Conservation (phyloP, 2,329 filamentous ascomycete genomes). For the Epichloe bromicola region DNA sequence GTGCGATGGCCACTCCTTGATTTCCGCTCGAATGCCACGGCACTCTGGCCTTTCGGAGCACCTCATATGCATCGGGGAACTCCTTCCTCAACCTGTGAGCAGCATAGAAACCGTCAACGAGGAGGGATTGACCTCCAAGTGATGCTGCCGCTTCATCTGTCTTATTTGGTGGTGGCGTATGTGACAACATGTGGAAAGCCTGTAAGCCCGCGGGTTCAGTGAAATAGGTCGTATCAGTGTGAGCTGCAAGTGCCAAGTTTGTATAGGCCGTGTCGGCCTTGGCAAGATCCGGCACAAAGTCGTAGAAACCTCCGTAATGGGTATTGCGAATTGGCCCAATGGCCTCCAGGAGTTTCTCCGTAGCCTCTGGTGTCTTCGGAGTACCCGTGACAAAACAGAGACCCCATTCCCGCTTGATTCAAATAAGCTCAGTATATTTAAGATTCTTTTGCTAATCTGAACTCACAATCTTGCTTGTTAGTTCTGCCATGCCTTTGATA, state of each 20-base stretch:
- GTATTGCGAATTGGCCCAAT: slow-evolving; percentile 83
- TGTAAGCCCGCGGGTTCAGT: slow-evolving; percentile 84
- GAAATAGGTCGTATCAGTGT: slow-evolving; percentile 96
- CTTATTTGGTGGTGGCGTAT: slow-evolving; percentile 31
- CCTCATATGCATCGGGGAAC: slow-evolving; percentile 39
- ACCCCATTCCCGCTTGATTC: slow-evolving; percentile 47
- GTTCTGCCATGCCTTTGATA: slow-evolving; percentile 39
- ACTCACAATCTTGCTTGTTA: slow-evolving; percentile 53
- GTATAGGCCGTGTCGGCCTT: slow-evolving; percentile 90
- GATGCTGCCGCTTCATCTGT: slow-evolving; percentile 17
- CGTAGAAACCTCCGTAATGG: slow-evolving; percentile 70
- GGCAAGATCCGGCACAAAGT: slow-evolving; percentile 81
- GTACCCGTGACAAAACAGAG: slow-evolving; percentile 66
- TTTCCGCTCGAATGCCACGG: slow-evolving; percentile 86
- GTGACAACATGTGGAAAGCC: slow-evolving; percentile 80
- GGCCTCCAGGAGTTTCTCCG: slow-evolving; percentile 59
- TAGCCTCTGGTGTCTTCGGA: slow-evolving; percentile 54
- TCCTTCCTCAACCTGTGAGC: slow-evolving; percentile 45
- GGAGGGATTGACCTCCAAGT: slow-evolving; percentile 61
- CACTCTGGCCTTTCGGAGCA: slow-evolving; percentile 44
- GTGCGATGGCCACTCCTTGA: slow-evolving; percentile 65
- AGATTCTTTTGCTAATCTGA: not conserved
- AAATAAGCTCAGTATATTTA: slow-evolving; percentile 1
- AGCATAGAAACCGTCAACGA: slow-evolving; percentile 77
- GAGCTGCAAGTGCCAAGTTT: slow-evolving; percentile 64